These are phyloP conservation scores for Cercospora sojina DNA, from an alignment of 2,329 filamentous ascomycete genomes.

Conservation along the genomic window DNA sequence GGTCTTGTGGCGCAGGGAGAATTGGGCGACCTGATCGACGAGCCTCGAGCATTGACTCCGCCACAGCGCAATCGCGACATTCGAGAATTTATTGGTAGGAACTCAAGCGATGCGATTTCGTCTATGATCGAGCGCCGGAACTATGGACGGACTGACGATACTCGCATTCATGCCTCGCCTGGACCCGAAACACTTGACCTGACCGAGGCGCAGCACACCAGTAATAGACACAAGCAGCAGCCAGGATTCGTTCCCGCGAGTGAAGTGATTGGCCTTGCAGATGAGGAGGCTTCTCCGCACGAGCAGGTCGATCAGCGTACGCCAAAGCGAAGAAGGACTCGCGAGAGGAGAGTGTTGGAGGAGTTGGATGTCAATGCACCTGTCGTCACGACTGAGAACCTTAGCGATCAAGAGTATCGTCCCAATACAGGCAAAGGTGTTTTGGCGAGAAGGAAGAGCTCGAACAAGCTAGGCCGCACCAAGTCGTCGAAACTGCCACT, in stretches of 20 bases:
- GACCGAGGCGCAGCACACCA: not conserved
- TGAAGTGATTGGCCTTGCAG: slow-evolving; percentile 28
- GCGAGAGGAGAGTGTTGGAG: slow-evolving; percentile 25
- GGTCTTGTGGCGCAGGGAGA: slow-evolving; percentile 32
- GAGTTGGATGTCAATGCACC: slow-evolving; percentile 30
- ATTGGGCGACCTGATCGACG: slow-evolving; percentile 27
- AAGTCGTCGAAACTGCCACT: slow-evolving; percentile 43
- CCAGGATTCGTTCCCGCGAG: slow-evolving; percentile 35
- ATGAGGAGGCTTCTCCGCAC: slow-evolving; percentile 6
- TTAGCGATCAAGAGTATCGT: slow-evolving; percentile 17
- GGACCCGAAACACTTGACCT: not conserved
- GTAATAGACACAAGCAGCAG: slow-evolving; percentile 4
- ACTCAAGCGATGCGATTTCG: slow-evolving; percentile 2
- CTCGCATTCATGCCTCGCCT: not conserved
- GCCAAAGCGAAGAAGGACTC: slow-evolving; percentile 31
- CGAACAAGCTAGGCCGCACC: slow-evolving; percentile 30
- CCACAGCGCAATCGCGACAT: slow-evolving; percentile 36
- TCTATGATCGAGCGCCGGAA: slow-evolving; percentile 24
- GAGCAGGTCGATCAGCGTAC: slow-evolving; percentile 13
- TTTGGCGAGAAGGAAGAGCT: slow-evolving; percentile 26
- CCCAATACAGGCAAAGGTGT: slow-evolving; percentile 16
- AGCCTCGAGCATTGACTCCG: slow-evolving; percentile 26
- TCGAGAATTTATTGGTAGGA: slow-evolving; percentile 31
- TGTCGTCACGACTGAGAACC: not conserved
- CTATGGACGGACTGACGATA: not conserved